Evolutionary conservation across 352 stramenopile species (phyloP), one percentile per base, ranked within the genome.

Genomic region (Phytopythium cucurbitacearum): DNA sequence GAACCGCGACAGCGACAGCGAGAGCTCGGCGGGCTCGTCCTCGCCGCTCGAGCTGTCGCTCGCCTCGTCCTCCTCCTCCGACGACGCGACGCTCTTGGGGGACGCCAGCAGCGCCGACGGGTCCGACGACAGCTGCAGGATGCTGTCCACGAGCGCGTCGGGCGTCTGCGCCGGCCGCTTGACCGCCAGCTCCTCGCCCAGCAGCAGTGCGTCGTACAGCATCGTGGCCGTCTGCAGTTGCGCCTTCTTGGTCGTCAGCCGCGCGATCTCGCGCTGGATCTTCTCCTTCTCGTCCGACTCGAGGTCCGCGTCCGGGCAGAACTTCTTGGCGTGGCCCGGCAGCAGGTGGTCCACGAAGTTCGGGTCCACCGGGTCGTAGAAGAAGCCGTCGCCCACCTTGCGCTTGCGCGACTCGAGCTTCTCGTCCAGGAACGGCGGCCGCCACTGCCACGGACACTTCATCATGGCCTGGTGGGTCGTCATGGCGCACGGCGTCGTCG

Each of bases 391-490:
- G 51, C 80, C 84, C 10, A 84, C 75, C 61, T 91, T 89, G 64
- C 84, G 84, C 69, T 94, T 94, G 62, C 82, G 79, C 60, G 74
- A 89, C 47, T 84, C 81, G 49, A 67, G 84, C 57, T 87, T 87
- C 56, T 90, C 84, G 50, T 91, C 84, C 48, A 94, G 63, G 62
- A 94, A 94, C 10, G 83, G 80, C 59, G 89, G 71, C 34, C 84
- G 84, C 84, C 84, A 94, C 53, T 94, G 84, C 84, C 84, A 94
- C 28, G 84, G 84, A 45, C 84, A 94, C 66, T 94, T 94, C 73
- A 94, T 86, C 62, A 94, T 91, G 41, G 84, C 79, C 59, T 90
- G 77, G 68, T 92, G 81, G 48, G 64, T 85, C 39, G 65, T 80
- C 59, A 73, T 73, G 33, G 64, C 48, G 64, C 55, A 76, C 40